These are phyloP conservation scores for Phoma sp. DNA, from an alignment of 2,329 filamentous ascomycete genomes.

Conservation along the genomic window DNA sequence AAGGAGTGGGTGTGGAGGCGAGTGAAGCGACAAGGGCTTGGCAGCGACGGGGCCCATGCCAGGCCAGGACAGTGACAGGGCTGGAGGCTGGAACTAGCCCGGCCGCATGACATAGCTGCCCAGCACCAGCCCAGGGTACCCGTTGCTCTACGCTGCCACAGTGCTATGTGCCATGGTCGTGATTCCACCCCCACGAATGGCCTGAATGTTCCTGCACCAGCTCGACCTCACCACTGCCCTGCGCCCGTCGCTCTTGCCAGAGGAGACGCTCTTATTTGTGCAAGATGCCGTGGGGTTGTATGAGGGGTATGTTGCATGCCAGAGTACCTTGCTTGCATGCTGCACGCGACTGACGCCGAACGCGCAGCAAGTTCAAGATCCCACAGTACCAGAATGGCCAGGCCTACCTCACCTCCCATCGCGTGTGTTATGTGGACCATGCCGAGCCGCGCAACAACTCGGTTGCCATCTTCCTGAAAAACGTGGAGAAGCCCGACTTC, in stretches of 20 bases:
- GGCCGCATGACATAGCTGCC: too few relatives aligned
- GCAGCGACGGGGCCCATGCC: too few relatives aligned
- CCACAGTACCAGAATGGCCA: slow-evolving; percentile 93
- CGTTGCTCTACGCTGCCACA: too few relatives aligned
- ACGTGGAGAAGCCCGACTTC: slow-evolving; percentile 88
- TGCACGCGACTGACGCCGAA: slow-evolving; percentile 19
- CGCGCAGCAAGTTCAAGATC: slow-evolving; percentile 85
- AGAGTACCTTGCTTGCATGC: slow-evolving; percentile 2
- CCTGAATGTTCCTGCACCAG: slow-evolving; percentile 95
- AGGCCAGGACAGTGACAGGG: too few relatives aligned
- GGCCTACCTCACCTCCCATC: slow-evolving; percentile 94
- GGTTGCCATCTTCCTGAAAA: slow-evolving; percentile 83
- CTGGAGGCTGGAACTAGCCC: too few relatives aligned
- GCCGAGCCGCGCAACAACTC: slow-evolving; percentile 84
- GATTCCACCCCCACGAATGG: slow-evolving; percentile 25
- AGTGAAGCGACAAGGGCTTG: background rate
- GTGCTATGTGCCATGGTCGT: slow-evolving; percentile 15
- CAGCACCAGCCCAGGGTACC: too few relatives aligned
- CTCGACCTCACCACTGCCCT: slow-evolving; percentile 96
- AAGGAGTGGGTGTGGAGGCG: slow-evolving; percentile 19
- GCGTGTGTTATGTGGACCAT: slow-evolving; percentile 93
- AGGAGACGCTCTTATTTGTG: slow-evolving; percentile 94
- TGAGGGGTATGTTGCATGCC: slow-evolving; percentile 76
- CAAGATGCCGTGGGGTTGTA: slow-evolving; percentile 98
- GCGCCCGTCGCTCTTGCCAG: slow-evolving; percentile 87